Evolutionary conservation across 139 green algal genomes (phyloP).

Genomic region (Auxenochlorella pyrenoidosa): DNA sequence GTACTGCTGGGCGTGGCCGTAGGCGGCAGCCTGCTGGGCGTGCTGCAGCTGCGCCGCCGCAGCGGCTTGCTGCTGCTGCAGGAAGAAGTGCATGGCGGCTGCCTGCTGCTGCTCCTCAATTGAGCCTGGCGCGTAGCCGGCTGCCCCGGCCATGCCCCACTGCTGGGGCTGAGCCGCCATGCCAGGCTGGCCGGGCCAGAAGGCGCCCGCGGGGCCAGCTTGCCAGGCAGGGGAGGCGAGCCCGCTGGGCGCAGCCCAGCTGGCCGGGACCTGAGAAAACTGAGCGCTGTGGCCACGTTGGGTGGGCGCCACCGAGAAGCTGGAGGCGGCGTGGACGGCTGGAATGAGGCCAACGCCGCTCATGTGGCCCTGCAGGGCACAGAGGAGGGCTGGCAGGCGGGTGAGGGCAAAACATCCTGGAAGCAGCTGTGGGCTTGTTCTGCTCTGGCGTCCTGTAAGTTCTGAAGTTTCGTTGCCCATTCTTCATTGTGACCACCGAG

Average conservation of each 20-base stretch:
- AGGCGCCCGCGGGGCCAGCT: neutral
- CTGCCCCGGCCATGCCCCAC: neutral
- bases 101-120: constrained; percentile 1
- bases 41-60: neutral
- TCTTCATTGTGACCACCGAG: too few relatives aligned
- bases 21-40: neutral
- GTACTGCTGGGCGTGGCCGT: neutral
- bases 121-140: neutral
- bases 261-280: neutral
- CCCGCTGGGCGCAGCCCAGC: neutral
- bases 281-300: neutral
- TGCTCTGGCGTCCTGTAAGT: too few relatives aligned
- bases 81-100: neutral
- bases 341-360: constrained; percentile 6
- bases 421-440: too few relatives aligned
- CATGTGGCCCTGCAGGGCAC: constrained; percentile 9
- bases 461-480: too few relatives aligned
- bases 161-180: neutral
- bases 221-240: too few relatives aligned
- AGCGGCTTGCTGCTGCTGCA: constrained; percentile 8
- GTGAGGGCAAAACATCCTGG: too few relatives aligned
- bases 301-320: neutral
- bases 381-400: too few relatives aligned
- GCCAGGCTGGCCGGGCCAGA: neutral
- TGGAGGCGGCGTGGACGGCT: neutral